phyloP scores from a whole-genome alignment of 75 land plant genomes.

The Pinus taeda region DNA sequence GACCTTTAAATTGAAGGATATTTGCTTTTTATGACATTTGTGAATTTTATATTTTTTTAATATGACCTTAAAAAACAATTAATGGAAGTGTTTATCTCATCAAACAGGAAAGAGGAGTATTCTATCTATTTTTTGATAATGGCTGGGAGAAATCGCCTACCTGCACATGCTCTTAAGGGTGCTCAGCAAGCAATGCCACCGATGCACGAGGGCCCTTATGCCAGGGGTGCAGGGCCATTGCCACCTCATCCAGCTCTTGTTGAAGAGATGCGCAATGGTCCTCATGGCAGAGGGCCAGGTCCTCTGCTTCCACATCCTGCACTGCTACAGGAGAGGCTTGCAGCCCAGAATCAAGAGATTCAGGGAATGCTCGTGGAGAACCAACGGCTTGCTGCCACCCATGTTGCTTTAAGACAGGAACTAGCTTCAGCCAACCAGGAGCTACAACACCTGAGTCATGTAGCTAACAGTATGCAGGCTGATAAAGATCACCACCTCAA shows the following conservation, averaged over 20 bases:
- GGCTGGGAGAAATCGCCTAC: constrained; percentile 42
- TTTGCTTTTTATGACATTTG: no score
- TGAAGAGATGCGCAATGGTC: no score
- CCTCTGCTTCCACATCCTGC: constrained; percentile 31
- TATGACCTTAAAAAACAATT: no score
- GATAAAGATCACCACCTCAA: constrained; percentile 58
- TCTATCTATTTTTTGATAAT: neutral
- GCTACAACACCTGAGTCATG: constrained; percentile 47
- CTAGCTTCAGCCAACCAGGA: constrained; percentile 62
- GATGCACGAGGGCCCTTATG: no score
- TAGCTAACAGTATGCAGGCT: constrained; percentile 35
- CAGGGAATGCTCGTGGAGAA: constrained; percentile 64
- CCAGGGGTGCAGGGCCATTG: no score
- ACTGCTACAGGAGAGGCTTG: constrained; percentile 66
- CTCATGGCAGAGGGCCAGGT: neutral
- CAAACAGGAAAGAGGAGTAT: no score
- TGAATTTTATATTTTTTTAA: no score
- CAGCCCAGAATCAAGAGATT: constrained; percentile 59
- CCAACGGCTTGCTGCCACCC: constrained; percentile 55
- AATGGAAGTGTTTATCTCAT: no score
- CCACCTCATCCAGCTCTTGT: no score
- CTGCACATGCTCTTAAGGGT: constrained; percentile 21
- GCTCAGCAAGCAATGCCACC: constrained; percentile 18
- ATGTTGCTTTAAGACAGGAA: constrained; percentile 62
- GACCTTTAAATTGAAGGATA: no score